Evolutionary conservation across 2,329 filamentous ascomycete genomes (phyloP), one percentile per base, ranked within the genome.

Genomic region (Aphanocladium album): DNA sequence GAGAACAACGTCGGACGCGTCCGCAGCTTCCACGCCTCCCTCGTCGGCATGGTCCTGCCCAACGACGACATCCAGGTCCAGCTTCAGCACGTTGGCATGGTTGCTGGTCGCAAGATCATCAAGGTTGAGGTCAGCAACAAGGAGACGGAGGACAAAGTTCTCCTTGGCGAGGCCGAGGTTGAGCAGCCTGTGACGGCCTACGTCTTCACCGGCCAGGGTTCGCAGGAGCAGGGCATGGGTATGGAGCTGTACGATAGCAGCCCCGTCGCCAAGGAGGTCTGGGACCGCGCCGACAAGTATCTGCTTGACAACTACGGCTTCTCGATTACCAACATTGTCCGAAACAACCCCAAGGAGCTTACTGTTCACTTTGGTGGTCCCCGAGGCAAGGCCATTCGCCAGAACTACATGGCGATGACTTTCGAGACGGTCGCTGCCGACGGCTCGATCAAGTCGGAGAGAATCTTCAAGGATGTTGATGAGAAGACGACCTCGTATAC

Each of bases 391-490:
- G 92, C 91, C 56, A 99, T 99, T 68, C 91, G 95, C 64, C 89
- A 96, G 72, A 99, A 99, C 78, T 99, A 99, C 82, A 98, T 98
- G 89, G 88, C 93, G 62, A 99, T 99, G 95, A 98, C 93, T 52
- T 99, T 98, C 76, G 95, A 99, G 80, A 96, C 93, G n/a, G 92
- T 99, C 57, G 89, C 89, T 62, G 80, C 90, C 2, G 95, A 99
- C 74, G 95, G 95, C 27, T 86, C 86, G 39, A 92, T 96, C 80
- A 98, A 97, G 78, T 97, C 95, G 0, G 95, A 99, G 82, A 96
- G 93, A 79, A 99, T 99, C 73, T 99, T 99, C 85, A 98, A 99
- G 81, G 93, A 96, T 70, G 93, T 99, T 69, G 85, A 89, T 70
- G 95, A 98, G 78, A 88, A 83, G 72, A 98, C 93, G 2, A 90